Percentiles rank a stretch among this genome's conserved stretches.
Conservation (phyloP, 2,329 filamentous ascomycete genomes). For the Colletotrichum sp. region DNA sequence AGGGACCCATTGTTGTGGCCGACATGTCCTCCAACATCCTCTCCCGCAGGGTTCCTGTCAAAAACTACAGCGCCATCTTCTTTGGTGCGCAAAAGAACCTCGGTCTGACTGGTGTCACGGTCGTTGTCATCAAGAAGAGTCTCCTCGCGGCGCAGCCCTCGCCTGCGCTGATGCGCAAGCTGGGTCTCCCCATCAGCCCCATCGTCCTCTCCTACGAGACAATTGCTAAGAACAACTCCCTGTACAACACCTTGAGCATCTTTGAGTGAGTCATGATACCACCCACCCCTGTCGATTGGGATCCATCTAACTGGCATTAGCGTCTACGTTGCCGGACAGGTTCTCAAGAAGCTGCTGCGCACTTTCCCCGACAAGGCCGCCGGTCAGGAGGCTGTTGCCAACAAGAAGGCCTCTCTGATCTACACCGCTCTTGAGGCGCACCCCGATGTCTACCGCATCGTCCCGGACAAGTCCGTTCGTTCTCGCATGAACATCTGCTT, state of each 20-base stretch:
- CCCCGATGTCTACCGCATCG: slow-evolving; percentile 74
- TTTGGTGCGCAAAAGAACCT: slow-evolving; percentile 96
- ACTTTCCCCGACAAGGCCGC: slow-evolving; percentile 71
- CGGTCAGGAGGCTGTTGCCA: slow-evolving; percentile 75
- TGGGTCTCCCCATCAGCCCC: slow-evolving; percentile 79
- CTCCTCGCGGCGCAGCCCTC: slow-evolving; percentile 78
- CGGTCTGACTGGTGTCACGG: slow-evolving; percentile 83
- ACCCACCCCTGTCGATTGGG: background rate
- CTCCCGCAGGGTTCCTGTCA: slow-evolving; percentile 75
- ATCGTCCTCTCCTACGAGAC: slow-evolving; percentile 83
- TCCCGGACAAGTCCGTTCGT: slow-evolving; percentile 76
- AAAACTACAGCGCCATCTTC: slow-evolving; percentile 84
- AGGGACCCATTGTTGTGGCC: slow-evolving; percentile 78
- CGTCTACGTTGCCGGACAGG: slow-evolving; percentile 88
- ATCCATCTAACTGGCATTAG: slow-evolving; percentile 40
- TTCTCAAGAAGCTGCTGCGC: slow-evolving; percentile 76
- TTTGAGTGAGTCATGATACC: slow-evolving; percentile 66
- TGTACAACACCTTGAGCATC: slow-evolving; percentile 96
- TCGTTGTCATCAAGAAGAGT: slow-evolving; percentile 82
- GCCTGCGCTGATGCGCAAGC: slow-evolving; percentile 70
- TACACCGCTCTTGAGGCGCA: slow-evolving; percentile 79
- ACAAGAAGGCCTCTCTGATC: slow-evolving; percentile 76
- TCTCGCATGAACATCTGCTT: slow-evolving; percentile 98
- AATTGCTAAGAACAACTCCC: slow-evolving; percentile 88
- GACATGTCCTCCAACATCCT: slow-evolving; percentile 97